Base-by-base conservation (phyloP, 805 yeast genomes). In the Isabelozyma pseudorhagii region DNA sequence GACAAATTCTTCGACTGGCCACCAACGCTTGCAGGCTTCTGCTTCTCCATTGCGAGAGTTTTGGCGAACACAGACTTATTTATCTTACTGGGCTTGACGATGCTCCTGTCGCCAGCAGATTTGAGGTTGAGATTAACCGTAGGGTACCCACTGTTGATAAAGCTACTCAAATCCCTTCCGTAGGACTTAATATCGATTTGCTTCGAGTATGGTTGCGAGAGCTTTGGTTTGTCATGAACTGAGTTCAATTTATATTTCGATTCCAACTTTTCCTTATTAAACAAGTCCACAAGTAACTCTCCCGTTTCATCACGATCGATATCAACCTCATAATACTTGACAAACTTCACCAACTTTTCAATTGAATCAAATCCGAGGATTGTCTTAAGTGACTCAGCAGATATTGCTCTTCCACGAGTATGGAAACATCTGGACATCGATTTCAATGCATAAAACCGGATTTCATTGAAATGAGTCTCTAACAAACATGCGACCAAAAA, bases 381-480 rank as follows among this genome's bases (percentile, higher is more conserved):
- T 0, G 68, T 63, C 15, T 68, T 63, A 13, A 92, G 64, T 8
- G 77, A 63, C 1, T 60, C 58, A 0, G 81, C 74, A 4, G 83
- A 74, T 52, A 85, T 80, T 1, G 90, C 85, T 57, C 82, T 86
- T 2, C 89, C 84, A 50, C 82, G 85, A 2, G 84, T 77, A 59
- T 92, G 96, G 50, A 82, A 78, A 0, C 91, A 71, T 50, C 80
- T 72, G 4, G 87, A 70, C 71, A 94, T 72, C 0, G 89, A 71
- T 57, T 81, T 82, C 49, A 93, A 62, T 0, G 93, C 91, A 58
- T 82, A 82, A 55, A 87, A 83, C 42, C 97, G 68, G 3, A 91
- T 74, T 50, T 90, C 93, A 58, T 87, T 88, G 61, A 89, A 82
- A 56, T 87, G 91, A 2, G 84, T 82, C 62, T 94, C 97, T 15